Conservation (phyloP, 176 grass and related monocot genomes). For the Hordeum marinum region DNA sequence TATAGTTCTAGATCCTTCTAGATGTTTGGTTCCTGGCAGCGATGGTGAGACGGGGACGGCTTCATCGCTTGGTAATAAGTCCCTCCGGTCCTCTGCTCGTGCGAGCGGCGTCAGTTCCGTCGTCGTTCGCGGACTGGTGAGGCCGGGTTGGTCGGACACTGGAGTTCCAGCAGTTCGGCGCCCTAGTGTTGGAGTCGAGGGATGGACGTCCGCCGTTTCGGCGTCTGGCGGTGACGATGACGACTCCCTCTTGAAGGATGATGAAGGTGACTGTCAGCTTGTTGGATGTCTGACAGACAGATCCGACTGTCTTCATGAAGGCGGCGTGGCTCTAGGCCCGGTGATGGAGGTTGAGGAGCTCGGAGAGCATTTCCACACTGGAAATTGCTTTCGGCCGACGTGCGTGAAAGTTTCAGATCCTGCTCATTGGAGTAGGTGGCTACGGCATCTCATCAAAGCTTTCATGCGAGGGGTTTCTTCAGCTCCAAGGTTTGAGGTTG, state of each 20-base stretch:
- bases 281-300: background rate
- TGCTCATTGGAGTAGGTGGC: background rate
- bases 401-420: background rate
- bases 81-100: no score
- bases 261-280: background rate
- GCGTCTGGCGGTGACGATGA: background rate
- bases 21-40: background rate
- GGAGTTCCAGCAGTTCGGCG: background rate
- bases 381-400: background rate
- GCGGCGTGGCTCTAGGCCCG: background rate
- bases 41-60: background rate
- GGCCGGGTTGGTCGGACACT: no score
- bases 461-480: background rate
- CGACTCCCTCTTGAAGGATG: background rate
- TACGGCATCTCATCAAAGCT: background rate
- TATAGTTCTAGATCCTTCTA: background rate
- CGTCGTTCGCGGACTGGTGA: no score
- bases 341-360: background rate
- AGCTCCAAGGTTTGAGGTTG: background rate
- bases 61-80: background rate
- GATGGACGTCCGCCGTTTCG: background rate
- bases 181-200: background rate
- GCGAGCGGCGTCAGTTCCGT: no score
- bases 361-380: background rate
- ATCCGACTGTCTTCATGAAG: background rate